These are phyloP conservation scores for Solanum chacoense DNA, from an alignment of 305 asterid genomes.

Conservation along the genomic window DNA sequence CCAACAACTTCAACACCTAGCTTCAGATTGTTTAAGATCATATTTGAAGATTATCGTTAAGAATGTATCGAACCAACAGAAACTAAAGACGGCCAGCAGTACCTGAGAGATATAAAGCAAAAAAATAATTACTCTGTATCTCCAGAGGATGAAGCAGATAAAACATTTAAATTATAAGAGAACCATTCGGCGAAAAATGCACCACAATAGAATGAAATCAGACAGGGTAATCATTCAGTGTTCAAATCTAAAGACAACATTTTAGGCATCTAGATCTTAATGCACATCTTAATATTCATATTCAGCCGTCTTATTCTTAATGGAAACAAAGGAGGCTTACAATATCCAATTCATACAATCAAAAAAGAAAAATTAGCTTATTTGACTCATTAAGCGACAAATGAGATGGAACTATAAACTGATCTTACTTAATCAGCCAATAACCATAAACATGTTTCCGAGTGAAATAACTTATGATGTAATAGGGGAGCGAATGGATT, in stretches of 20 bases:
- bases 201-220: not conserved
- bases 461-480: not conserved
- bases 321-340: not conserved
- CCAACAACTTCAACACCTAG: conserved; percentile 59
- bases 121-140: not conserved
- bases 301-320: not conserved
- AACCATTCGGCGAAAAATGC: not conserved
- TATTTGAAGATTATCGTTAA: not conserved
- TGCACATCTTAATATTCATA: not conserved
- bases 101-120: not conserved
- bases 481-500: not conserved
- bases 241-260: not conserved
- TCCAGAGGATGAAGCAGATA: not conserved
- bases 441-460: not conserved
- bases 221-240: not conserved
- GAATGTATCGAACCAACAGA: not conserved
- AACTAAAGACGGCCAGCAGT: not conserved
- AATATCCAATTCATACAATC: not conserved
- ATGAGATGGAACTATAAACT: not conserved
- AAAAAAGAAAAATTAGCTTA: not conserved
- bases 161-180: not conserved
- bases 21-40: conserved; percentile 49
- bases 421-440: not conserved
- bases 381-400: not conserved
- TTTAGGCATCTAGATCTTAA: not conserved